Percentiles rank a stretch among this genome's conserved stretches.
Conservation (phyloP, 75 land plant genomes). For the Pseudotsuga menziesii region DNA sequence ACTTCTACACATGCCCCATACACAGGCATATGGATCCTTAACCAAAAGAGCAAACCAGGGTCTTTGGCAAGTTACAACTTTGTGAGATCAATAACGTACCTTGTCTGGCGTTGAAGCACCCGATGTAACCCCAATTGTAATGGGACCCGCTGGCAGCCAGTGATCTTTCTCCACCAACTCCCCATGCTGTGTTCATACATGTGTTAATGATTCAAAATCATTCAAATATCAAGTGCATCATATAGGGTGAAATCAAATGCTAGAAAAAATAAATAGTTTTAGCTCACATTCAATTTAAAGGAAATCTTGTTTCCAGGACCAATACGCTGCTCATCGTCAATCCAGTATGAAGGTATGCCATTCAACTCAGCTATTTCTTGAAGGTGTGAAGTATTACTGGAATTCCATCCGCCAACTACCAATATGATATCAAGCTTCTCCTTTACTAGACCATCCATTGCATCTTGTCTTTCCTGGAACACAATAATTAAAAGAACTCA, state of each 20-base stretch:
- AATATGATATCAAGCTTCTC: slow-evolving; percentile 81
- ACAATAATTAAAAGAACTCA: neutral
- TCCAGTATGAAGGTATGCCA: slow-evolving; percentile 93
- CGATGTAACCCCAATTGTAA: slow-evolving; percentile 86
- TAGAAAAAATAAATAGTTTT: neutral
- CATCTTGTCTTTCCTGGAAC: slow-evolving; percentile 96
- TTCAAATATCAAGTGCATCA: neutral
- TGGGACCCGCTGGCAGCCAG: slow-evolving; percentile 81
- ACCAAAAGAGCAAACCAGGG: neutral
- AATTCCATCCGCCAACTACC: slow-evolving; percentile 97
- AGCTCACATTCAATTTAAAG: slow-evolving; percentile 71
- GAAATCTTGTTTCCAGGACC: slow-evolving; percentile 85
- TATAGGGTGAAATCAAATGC: neutral
- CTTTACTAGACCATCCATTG: slow-evolving; percentile 83
- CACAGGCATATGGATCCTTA: neutral
- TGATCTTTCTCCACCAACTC: slow-evolving; percentile 90
- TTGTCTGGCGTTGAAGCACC: slow-evolving; percentile 99
- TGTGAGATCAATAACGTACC: slow-evolving; percentile 32
- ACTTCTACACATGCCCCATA: neutral
- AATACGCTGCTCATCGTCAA: slow-evolving; percentile 83
- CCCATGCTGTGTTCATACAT: slow-evolving; percentile 54
- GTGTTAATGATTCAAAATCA: slow-evolving; percentile 1
- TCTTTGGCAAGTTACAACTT: neutral
- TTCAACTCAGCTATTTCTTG: slow-evolving; percentile 92
- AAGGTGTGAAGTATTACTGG: slow-evolving; percentile 93